Evolutionary conservation across 805 yeast species (phyloP), one percentile per base, ranked within the genome.

Genomic region (Wickerhamomyces hampshirensis): DNA sequence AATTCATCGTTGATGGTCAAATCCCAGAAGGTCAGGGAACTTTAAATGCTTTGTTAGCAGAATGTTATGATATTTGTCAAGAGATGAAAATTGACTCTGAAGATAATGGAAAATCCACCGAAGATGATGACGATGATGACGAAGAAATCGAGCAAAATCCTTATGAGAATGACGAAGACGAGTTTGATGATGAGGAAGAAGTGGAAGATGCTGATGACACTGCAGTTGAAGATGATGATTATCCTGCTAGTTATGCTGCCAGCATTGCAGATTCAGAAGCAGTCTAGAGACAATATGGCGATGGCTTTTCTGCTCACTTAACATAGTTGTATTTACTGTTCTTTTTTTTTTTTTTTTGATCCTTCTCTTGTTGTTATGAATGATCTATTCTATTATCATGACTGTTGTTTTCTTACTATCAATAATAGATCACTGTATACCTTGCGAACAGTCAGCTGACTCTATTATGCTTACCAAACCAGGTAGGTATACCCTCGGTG

Each of bases 11-110:
- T 31, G 86, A 84, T 43, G 85, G 79, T 34, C 84, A 86, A 45
- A 83, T 93, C 29, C 99, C 99, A 3, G 98, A 93, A 58, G 99
- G 99, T 10, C 99, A 93, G 62, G 98, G 97, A 5, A 78, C 95
- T n/a, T 68, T 93, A 44, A 88, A 80, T 58, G 95, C 95, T 1
- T 63, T 91, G 39, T 66, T 91, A 34, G 93, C 95, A 4, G 97
- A 89, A 57, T 91, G 98, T 59, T 93, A 87, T 58, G 98, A 93
- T 59, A 82, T 91, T 40, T 71, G 85, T 31, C 93, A 91, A 55
- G 98, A 93, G 63, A 68, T 93, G 58, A 84, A 87, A 55, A 80
- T 85, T 24, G 95, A 88, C 55, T 73, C 84, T 35, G 88, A 84
- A 21, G 48, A 43, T 26, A 48, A 48, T 13, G 51, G 46, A 26